Base-by-base conservation (phyloP, 2,329 filamentous ascomycete genomes). In the Gnomoniopsis smithogilvyi region DNA sequence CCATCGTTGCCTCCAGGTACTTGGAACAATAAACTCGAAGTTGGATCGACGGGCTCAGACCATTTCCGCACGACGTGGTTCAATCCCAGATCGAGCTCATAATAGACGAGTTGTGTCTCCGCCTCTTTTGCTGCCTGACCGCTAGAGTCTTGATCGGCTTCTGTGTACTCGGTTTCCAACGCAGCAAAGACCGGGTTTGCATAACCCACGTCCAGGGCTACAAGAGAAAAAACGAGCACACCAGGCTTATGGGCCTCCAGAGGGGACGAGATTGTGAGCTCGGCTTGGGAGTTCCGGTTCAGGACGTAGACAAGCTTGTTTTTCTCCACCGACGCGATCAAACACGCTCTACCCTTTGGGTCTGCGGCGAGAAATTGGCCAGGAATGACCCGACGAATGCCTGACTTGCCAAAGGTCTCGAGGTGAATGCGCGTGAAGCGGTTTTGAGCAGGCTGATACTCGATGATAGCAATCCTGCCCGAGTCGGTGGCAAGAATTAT, bases 291-390 rank as follows among this genome's bases (percentile, higher is more conserved):
- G 76, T 96, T 96, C 65, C 96, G 89, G 74, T 98, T 98, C 66
- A 99, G 82, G 68, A 99, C 94, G 76, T 99, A 99, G 66, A 99
- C 95, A 58, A 99, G 89, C 79, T 99, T 99, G 79, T 98, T 99
- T 83, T 99, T 99, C 78, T 99, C 96, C 57, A 94, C 83, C 6
- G 93, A 94, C 11, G 95, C 92, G 62, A 98, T 91, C 71, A 99
- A 82, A 70, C 94, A 96, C 57, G 96, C 96, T 77, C 95, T 87
- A 58, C 95, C 95, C 74, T 96, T 96, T 30, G 95, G 95, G 69
- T 99, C 95, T 54, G 92, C 91, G 7, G 94, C 95, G 30, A 99
- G 84, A 70, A 97, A 99, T 74, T 99, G 92, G 62, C 96, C 95
- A 2, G 96, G 95, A 48, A 99, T 86, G 41, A 98, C 94, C 68